phyloP scores from a whole-genome alignment of 495 filamentous ascomycete species.

The Cercophora scortea region DNA sequence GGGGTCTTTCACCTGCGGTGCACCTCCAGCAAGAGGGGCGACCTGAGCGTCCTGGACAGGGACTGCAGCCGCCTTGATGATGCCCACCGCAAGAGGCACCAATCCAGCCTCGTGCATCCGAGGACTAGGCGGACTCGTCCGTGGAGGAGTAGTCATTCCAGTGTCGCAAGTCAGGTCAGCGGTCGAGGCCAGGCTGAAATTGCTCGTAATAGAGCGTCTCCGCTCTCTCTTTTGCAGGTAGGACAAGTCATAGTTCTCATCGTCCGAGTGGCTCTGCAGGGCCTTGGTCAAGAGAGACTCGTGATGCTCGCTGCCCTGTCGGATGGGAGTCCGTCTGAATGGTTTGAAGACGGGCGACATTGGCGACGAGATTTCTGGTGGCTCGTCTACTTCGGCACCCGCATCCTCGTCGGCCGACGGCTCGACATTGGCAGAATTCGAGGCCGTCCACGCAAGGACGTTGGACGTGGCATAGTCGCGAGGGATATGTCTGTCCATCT shows the following conservation, averaged over 20 bases:
- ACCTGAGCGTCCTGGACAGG: conserved; percentile 2
- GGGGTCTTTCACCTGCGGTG: conserved; percentile 16
- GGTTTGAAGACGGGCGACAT: conserved; percentile 17
- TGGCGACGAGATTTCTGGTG: conserved; percentile 15
- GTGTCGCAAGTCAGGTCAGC: conserved; percentile 88
- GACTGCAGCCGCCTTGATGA: background rate
- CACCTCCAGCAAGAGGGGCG: conserved; percentile 6
- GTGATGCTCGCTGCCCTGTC: conserved; percentile 40
- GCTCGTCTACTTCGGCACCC: conserved; percentile 24
- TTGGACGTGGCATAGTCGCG: conserved; percentile 32
- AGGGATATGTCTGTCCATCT: conserved; percentile 31
- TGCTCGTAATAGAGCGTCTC: conserved; percentile 69
- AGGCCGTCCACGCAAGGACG: conserved; percentile 31
- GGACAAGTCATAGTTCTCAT: conserved; percentile 25
- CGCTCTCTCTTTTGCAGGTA: conserved; percentile 17
- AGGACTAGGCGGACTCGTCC: conserved; percentile 82
- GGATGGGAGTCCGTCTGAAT: conserved; percentile 37
- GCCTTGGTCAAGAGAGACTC: conserved; percentile 77
- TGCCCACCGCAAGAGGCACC: conserved; percentile 12
- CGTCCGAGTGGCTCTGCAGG: conserved; percentile 57
- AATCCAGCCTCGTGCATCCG: conserved; percentile 44
- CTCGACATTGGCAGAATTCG: conserved; percentile 34
- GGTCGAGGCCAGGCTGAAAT: conserved; percentile 68
- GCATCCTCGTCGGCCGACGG: conserved; percentile 34
- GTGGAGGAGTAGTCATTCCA: conserved; percentile 82